Percentiles rank a stretch among this genome's conserved stretches.
Conservation (phyloP, 805 yeast species). For the Ogataea chonburiensis region DNA sequence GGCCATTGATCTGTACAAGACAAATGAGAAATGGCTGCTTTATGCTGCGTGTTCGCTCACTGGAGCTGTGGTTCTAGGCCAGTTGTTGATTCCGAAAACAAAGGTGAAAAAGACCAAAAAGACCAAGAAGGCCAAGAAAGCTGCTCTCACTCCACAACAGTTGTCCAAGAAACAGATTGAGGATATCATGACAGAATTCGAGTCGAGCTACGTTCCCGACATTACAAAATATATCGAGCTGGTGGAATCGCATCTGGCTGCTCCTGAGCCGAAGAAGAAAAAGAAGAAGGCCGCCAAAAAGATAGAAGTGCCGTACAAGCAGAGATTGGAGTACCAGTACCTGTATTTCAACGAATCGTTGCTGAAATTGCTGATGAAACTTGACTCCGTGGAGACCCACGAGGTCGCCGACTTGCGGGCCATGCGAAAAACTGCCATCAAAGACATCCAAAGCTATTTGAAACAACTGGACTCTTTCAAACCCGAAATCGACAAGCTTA, state of each 20-base stretch:
- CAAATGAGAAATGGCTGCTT: conserved; percentile 19
- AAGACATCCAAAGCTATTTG: conserved; percentile 57
- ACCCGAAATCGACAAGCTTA: conserved; percentile 21
- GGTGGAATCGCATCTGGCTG: conserved; percentile 16
- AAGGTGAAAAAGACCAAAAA: conserved; percentile 12
- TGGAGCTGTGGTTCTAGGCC: conserved; percentile 8
- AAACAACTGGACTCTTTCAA: conserved; percentile 47
- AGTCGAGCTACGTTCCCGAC: conserved; percentile 16
- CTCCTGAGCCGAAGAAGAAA: conserved; percentile 10
- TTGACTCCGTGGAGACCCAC: conserved; percentile 56
- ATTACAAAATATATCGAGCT: conserved; percentile 15
- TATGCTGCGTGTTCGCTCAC: conserved; percentile 18
- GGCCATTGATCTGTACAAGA: conserved; percentile 11
- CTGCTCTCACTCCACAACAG: conserved; percentile 22
- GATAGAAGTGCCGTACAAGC: conserved; percentile 23
- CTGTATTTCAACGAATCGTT: conserved; percentile 66
- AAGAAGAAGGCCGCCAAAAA: conserved; percentile 11
- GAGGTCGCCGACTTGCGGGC: conserved; percentile 50
- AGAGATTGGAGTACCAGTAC: conserved; percentile 43
- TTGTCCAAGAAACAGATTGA: conserved; percentile 20
- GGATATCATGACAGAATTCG: conserved; percentile 17
- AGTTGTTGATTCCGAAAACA: conserved; percentile 8
- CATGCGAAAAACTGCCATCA: conserved; percentile 59
- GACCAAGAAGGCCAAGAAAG: conserved; percentile 18
- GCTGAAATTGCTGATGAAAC: conserved; percentile 60